Evolutionary conservation across 768 basidiomycete genomes (phyloP), one percentile per base, ranked within the genome.

Genomic region (Suillus spraguei): DNA sequence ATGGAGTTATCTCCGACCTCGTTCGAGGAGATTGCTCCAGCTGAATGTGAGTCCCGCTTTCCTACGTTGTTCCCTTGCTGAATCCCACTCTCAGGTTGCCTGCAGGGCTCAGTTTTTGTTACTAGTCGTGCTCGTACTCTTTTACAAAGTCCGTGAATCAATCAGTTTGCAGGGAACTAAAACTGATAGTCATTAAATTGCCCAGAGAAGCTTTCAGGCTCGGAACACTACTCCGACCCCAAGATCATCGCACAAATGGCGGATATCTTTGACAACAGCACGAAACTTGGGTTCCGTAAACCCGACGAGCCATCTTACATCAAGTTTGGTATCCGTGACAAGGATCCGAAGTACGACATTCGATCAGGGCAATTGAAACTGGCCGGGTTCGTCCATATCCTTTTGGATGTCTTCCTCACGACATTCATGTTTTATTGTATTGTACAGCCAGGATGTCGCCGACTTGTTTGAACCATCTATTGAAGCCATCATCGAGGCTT

Each of bases 381-480:
- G 24, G 28, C 71, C 3, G 79, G 78, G 81, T 81, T 60, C 46
- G 73, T 44, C 32, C n/a, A 3, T n/a, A 10, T 24, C 32, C 24
- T 1, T 2, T 28, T 0, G 8, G 53, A n/a, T 14, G 36, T 17
- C 16, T 4, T 24, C 3, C n/a, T 5, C 4, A 20, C 24, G 9
- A 36, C 13, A 62, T 2, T 10, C 0, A 53, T 4, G 7, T 39
- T 36, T 5, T 7, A 3, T 32, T 3, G n/a, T n/a, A n/a, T n/a
- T n/a, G 1, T 53, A 14, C 60, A 82, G 81, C 5, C 60, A 67
- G 8, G 75, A 78, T 11, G 72, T 83, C 4, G 75, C 73, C 2
- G 64, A 61, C 2, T 78, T 81, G 53, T 85, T 85, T 62, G 76
- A 80, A 46, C 79, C 79, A 0, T 82, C 82, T 0, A 66, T 83